Evolutionary conservation across 306 rosid species (phyloP).

Genomic region (Carpinus fangiana): DNA sequence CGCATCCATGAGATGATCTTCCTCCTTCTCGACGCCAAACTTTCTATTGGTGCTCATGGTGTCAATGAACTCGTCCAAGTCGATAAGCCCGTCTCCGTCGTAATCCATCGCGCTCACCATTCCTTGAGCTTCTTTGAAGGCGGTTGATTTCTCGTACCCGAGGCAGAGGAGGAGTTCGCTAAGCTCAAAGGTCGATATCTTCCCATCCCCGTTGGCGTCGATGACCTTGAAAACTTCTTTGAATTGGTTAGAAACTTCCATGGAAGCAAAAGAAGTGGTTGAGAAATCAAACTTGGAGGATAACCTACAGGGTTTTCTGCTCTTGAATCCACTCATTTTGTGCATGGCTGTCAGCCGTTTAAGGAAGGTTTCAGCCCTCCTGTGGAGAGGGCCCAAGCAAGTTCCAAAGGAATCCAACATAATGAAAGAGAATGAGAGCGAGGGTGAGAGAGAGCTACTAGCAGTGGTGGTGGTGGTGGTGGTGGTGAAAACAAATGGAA

Average conservation of each 20-base stretch:
- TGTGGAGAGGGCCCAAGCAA: slow-evolving; percentile 43
- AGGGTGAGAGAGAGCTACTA: neutral
- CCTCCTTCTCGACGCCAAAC: neutral
- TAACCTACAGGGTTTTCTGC: slow-evolving; percentile 23
- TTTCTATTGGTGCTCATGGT: slow-evolving; percentile 32
- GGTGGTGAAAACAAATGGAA: neutral
- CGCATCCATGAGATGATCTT: slow-evolving; percentile 56
- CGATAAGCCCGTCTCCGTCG: slow-evolving; percentile 70
- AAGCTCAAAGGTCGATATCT: slow-evolving; percentile 59
- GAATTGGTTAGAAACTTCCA: slow-evolving; percentile 55
- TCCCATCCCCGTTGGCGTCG: slow-evolving; percentile 66
- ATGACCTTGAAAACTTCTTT: slow-evolving; percentile 61
- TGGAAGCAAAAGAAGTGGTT: slow-evolving; percentile 42
- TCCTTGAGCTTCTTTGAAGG: slow-evolving; percentile 56
- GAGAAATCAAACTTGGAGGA: slow-evolving; percentile 35
- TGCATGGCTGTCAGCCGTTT: slow-evolving; percentile 16
- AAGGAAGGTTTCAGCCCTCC: slow-evolving; percentile 26
- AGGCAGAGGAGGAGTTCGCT: slow-evolving; percentile 49
- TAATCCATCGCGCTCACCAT: slow-evolving; percentile 57
- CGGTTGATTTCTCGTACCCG: slow-evolving; percentile 39
- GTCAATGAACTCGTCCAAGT: slow-evolving; percentile 71
- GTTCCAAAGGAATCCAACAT: slow-evolving; percentile 39
- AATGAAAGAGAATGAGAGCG: neutral
- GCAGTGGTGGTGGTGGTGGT: neutral
- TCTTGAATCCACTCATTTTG: slow-evolving; percentile 7